Evolutionary conservation across 495 filamentous ascomycete species (phyloP).

Genomic region (Penicillium malachiteum): DNA sequence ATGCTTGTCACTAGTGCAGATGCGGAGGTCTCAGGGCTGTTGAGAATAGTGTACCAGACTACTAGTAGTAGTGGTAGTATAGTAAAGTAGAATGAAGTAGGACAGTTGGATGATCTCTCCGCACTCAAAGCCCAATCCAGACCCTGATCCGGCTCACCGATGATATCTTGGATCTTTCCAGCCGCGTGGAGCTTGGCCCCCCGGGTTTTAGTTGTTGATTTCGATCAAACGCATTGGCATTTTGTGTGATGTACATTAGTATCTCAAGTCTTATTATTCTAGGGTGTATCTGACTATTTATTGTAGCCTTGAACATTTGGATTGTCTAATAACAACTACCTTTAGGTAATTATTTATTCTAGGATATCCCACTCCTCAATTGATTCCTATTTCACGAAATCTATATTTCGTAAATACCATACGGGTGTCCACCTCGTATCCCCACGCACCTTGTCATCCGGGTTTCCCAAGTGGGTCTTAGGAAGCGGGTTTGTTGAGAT

Average conservation of each 20-base stretch:
- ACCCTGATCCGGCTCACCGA: slow-evolving; percentile 1
- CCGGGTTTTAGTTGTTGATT: neutral
- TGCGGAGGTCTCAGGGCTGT: too few relatives aligned
- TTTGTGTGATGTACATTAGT: neutral
- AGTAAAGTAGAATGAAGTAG: neutral
- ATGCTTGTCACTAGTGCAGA: neutral
- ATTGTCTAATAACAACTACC: too few relatives aligned
- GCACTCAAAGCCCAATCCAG: neutral
- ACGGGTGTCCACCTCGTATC: slow-evolving; percentile 21
- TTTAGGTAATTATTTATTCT: too few relatives aligned
- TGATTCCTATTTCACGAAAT: neutral
- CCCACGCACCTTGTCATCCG: slow-evolving; percentile 14
- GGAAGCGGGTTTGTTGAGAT: slow-evolving; percentile 5
- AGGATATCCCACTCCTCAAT: too few relatives aligned
- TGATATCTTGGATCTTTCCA: neutral
- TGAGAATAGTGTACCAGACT: too few relatives aligned
- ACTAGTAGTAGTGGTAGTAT: too few relatives aligned
- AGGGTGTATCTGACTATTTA: too few relatives aligned
- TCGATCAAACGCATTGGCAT: neutral
- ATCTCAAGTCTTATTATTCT: too few relatives aligned
- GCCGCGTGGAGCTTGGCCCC: neutral
- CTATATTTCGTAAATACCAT: neutral
- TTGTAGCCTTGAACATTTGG: too few relatives aligned
- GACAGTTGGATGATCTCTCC: neutral
- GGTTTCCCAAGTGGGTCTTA: slow-evolving; percentile 1